Conservation (phyloP, 2,329 filamentous ascomycete species). For the Pleoardoris graminearum region DNA sequence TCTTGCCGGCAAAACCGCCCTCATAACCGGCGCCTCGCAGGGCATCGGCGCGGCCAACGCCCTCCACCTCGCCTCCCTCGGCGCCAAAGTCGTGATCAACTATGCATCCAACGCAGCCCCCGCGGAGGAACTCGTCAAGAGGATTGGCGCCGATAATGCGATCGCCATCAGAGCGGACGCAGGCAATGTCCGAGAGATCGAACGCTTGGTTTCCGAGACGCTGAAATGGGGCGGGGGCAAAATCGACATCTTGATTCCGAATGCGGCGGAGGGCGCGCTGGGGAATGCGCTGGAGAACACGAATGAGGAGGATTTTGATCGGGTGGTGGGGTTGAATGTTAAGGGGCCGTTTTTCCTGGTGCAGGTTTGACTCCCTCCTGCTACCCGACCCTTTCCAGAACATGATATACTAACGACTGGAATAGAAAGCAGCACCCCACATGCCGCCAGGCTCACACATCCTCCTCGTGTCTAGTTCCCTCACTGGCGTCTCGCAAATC, state of each 20-base stretch:
- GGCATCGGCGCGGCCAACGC: constrained; percentile 38
- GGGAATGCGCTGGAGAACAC: constrained; percentile 57
- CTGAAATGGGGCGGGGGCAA: constrained; percentile 55
- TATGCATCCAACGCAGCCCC: constrained; percentile 61
- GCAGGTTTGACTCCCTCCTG: constrained; percentile 16
- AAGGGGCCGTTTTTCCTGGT: constrained; percentile 34
- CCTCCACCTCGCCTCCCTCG: constrained; percentile 45
- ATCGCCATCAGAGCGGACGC: constrained; percentile 62
- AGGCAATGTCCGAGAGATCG: constrained; percentile 51
- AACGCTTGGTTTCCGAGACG: constrained; percentile 54
- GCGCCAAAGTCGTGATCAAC: constrained; percentile 54
- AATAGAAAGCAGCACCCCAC: constrained; percentile 29
- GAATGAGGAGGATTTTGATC: constrained; percentile 64
- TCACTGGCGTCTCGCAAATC: constrained; percentile 19
- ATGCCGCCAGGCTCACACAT: constrained; percentile 19
- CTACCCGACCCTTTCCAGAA: too few relatives aligned
- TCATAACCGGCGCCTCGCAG: constrained; percentile 36
- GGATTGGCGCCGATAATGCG: constrained; percentile 53
- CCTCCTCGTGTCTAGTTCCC: constrained; percentile 25
- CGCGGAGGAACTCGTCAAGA: constrained; percentile 58
- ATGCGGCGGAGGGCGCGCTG: constrained; percentile 58
- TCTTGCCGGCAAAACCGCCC: constrained; percentile 32
- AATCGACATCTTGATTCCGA: constrained; percentile 65
- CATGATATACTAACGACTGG: not conserved
- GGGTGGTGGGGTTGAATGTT: constrained; percentile 63